phyloP scores from a whole-genome alignment of 352 stramenopile species.

The Globisporangium paroecandrum region DNA sequence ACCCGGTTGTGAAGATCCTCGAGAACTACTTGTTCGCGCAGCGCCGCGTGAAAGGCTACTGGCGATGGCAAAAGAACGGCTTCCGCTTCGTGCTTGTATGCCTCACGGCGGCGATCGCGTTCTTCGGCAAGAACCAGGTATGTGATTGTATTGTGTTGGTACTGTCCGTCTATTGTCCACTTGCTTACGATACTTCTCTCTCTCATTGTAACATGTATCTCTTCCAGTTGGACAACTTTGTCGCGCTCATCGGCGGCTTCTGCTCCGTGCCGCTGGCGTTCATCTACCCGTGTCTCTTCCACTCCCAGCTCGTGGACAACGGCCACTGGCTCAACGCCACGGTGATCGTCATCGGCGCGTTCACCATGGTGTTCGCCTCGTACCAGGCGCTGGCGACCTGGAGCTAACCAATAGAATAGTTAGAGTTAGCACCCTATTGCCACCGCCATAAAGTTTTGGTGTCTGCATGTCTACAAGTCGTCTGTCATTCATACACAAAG shows the following conservation, averaged over 20 bases:
- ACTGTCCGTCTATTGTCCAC: neutral
- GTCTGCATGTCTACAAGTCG: slow-evolving; percentile 2
- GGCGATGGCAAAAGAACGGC: slow-evolving; percentile 65
- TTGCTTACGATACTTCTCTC: neutral
- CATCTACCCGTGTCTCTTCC: slow-evolving; percentile 71
- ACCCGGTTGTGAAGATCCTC: slow-evolving; percentile 68
- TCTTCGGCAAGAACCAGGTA: slow-evolving; percentile 56
- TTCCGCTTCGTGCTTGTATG: slow-evolving; percentile 63
- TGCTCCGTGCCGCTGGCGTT: slow-evolving; percentile 71
- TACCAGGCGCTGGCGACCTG: slow-evolving; percentile 54
- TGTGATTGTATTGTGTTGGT: neutral
- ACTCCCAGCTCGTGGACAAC: slow-evolving; percentile 48
- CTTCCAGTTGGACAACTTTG: slow-evolving; percentile 54
- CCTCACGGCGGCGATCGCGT: slow-evolving; percentile 56
- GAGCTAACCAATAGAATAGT: slow-evolving; percentile 19
- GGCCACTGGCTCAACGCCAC: slow-evolving; percentile 38
- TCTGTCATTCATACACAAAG: neutral
- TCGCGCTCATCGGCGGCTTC: slow-evolving; percentile 67
- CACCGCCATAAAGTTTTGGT: slow-evolving; percentile 14
- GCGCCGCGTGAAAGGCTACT: slow-evolving; percentile 47
- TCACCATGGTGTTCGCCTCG: slow-evolving; percentile 63
- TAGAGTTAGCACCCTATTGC: neutral
- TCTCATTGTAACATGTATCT: neutral
- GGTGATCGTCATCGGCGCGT: slow-evolving; percentile 44
- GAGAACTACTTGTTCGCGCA: slow-evolving; percentile 55